A percentile compares a stretch with the other conserved stretches of the same genome.
phyloP scores from a whole-genome alignment of 106 monocot species.

The Dioscorea alata region DNA sequence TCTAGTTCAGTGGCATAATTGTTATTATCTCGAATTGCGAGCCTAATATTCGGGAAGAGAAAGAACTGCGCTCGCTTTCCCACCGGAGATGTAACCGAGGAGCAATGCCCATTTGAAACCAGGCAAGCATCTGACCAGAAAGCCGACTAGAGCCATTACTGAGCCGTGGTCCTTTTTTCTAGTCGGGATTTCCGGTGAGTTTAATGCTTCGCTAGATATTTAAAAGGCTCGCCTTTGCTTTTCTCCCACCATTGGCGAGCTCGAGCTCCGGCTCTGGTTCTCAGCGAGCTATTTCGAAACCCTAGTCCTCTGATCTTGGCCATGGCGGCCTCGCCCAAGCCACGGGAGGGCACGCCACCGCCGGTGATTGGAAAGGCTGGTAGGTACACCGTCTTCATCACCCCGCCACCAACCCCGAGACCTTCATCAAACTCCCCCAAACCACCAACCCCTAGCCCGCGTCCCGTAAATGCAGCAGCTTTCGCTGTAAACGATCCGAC shows the following conservation, averaged over 20 bases:
- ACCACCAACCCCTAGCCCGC: slow-evolving; percentile 11
- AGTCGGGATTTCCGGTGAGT: too few relatives aligned
- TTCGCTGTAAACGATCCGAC: not conserved
- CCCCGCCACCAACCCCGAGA: slow-evolving; percentile 36
- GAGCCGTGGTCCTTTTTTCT: too few relatives aligned
- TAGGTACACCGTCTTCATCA: slow-evolving; percentile 80
- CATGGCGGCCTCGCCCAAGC: slow-evolving; percentile 27
- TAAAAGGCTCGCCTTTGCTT: not conserved
- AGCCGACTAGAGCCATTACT: too few relatives aligned
- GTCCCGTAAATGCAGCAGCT: not conserved
- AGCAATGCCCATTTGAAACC: too few relatives aligned
- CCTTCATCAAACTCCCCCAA: slow-evolving; percentile 8
- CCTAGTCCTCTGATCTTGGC: slow-evolving; percentile 7
- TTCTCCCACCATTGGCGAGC: slow-evolving; percentile 3
- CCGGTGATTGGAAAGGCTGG: slow-evolving; percentile 79
- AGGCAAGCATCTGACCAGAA: too few relatives aligned
- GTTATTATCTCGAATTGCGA: too few relatives aligned
- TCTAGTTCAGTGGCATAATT: too few relatives aligned
- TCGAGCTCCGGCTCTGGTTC: not conserved
- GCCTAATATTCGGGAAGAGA: too few relatives aligned
- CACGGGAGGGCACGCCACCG: slow-evolving; percentile 38
- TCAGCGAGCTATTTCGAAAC: not conserved
- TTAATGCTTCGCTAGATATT: too few relatives aligned
- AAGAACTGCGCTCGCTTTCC: too few relatives aligned
- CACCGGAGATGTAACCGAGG: too few relatives aligned